Evolutionary conservation across 2,329 filamentous ascomycete species (phyloP).

Genomic region (Neonectria magnoliae): DNA sequence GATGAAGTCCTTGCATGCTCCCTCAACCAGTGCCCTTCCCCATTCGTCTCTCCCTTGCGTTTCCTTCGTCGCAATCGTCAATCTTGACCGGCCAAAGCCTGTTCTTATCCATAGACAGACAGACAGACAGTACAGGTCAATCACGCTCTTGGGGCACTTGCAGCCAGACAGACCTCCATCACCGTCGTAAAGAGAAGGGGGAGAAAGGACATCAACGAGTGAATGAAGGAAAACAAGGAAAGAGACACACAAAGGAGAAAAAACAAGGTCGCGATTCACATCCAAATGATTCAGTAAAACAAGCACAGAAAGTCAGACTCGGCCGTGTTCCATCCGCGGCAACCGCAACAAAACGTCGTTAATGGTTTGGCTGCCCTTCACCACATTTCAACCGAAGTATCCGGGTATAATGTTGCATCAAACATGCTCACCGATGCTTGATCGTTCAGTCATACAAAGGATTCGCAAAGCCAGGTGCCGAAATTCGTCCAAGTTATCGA

Average conservation of each 20-base stretch:
- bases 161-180: conserved; percentile 9
- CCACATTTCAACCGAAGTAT: conserved; percentile 41
- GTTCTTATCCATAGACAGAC: not conserved
- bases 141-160: conserved; percentile 3
- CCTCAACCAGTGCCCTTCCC: conserved; percentile 2
- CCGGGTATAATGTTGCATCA: conserved; percentile 45
- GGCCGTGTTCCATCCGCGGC: conserved; percentile 34
- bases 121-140: conserved; percentile 1
- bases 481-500: conserved; percentile 38
- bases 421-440: conserved; percentile 42
- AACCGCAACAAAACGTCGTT: conserved; percentile 44
- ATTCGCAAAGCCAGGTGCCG: conserved; percentile 38
- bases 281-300: conserved; percentile 29
- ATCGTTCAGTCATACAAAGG: conserved; percentile 42
- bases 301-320: conserved; percentile 28
- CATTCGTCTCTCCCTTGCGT: not conserved
- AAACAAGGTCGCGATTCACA: conserved; percentile 28
- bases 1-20: conserved; percentile 20
- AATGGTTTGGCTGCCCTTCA: conserved; percentile 39
- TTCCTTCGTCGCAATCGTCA: conserved; percentile 8
- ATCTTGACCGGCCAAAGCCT: conserved; percentile 8
- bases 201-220: conserved; percentile 6
- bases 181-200: not conserved
- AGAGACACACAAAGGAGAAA: conserved; percentile 6
- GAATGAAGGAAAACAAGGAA: conserved; percentile 10